phyloP scores from a whole-genome alignment of 495 filamentous ascomycete genomes.

The Penicillium egyptiacum region DNA sequence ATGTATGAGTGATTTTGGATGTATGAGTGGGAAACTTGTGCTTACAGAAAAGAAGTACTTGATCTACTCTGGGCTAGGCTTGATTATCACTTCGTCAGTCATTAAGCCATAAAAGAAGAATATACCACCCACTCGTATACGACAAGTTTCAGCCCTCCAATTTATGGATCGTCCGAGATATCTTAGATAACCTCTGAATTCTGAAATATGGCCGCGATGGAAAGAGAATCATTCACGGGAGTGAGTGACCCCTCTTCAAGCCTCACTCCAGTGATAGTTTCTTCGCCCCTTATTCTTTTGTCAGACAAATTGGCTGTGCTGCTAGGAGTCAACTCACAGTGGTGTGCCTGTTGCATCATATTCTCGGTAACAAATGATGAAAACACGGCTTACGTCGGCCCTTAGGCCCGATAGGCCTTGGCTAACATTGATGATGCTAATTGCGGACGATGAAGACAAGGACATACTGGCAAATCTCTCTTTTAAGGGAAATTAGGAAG shows the following conservation, averaged over 20 bases:
- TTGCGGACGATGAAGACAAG: not conserved
- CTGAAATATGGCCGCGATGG: slow-evolving; percentile 2
- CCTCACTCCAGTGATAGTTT: not conserved
- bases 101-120: slow-evolving; percentile 1
- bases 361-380: slow-evolving; percentile 4
- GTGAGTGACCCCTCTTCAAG: slow-evolving; percentile 1
- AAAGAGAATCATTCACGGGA: not conserved
- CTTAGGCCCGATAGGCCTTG: not conserved
- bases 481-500: not conserved
- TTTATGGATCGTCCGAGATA: slow-evolving; percentile 1
- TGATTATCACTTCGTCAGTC: slow-evolving; percentile 1
- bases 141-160: slow-evolving; percentile 1
- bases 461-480: not conserved
- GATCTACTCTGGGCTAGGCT: not conserved
- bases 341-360: not conserved
- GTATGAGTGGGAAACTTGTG: slow-evolving; percentile 1
- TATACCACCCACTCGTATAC: slow-evolving; percentile 2
- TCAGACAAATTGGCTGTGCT: not conserved
- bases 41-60: slow-evolving; percentile 4
- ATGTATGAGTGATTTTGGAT: slow-evolving; percentile 5
- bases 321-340: slow-evolving; percentile 3
- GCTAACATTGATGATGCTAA: not conserved
- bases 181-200: not conserved
- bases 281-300: slow-evolving; percentile 1
- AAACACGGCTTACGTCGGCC: slow-evolving; percentile 4